Evolutionary conservation across 805 yeast species (phyloP), one percentile per base, ranked within the genome.

Genomic region (Saturnispora hagleri): DNA sequence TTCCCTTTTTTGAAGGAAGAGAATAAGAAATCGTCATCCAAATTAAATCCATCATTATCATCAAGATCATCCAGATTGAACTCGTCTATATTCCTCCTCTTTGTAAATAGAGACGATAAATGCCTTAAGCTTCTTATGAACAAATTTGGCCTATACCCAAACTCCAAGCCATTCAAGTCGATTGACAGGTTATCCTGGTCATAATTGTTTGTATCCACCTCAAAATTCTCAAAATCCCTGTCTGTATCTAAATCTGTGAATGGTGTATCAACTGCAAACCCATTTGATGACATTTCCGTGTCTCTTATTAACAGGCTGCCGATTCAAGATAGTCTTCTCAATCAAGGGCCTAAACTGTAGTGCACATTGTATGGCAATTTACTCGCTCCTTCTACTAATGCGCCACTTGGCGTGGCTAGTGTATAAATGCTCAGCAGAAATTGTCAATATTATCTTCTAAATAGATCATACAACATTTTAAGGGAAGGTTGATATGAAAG

Each of bases 221-320:
- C 61, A 13, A 66, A 62, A 8, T 51, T 51, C 41, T 62, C 55
- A 9, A 65, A 51, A 27, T 69, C 71, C 20, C 70, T 70, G 15
- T 72, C 73, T 3, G 55, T 63, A 57, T 81, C 84, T 51, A 81
- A 64, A 58, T 81, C 73, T 0, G 81, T 76, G 4, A 81, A 69
- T 0, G 85, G 86, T 3, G 77, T 61, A 55, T 81, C 86, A 6
- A 73, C 76, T 1, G 57, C 60, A 51, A 62, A 62, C 9, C 58
- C 57, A 34, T 36, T 53, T 17, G 44, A 18, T 15, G 43, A 10
- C 43, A 47, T 47, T 36, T 34, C 26, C 15, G 28, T 22, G n/a
- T n/a, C 15, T 17, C 28, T 33, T 15, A 24, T 13, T 18, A 20
- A 7, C 9, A 38, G 5, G 7, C 13, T 18, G 4, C 13, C 13